phyloP scores from a whole-genome alignment of 1,284 basidiomycete species.

The Malassezia equina region DNA sequence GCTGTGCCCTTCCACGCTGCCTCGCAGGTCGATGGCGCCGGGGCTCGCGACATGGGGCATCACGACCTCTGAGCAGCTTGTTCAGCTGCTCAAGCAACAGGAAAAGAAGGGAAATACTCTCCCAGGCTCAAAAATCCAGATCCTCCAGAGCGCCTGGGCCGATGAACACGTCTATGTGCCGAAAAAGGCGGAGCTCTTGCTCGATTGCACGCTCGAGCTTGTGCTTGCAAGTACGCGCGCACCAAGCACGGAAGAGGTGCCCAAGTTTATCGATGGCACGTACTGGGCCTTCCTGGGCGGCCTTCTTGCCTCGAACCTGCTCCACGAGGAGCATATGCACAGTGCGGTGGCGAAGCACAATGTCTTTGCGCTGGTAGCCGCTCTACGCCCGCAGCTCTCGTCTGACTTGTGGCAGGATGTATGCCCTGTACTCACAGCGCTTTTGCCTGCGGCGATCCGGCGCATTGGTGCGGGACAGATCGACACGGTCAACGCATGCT shows the following conservation, averaged over 20 bases:
- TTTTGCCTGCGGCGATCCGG: constrained; percentile 3
- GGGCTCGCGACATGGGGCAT: constrained; percentile 22
- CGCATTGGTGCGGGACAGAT: constrained; percentile 26
- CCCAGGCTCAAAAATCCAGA: constrained; percentile 16
- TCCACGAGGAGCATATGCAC: background rate
- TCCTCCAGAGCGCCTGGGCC: constrained; percentile 21
- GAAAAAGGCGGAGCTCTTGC: constrained; percentile 28
- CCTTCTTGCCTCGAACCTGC: constrained; percentile 2
- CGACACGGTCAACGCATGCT: constrained; percentile 25
- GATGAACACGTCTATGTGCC: constrained; percentile 21
- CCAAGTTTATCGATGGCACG: background rate
- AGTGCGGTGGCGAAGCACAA: constrained; percentile 3
- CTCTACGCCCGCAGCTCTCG: background rate
- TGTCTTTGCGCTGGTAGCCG: background rate
- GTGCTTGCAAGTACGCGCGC: constrained; percentile 22
- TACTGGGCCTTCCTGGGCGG: constrained; percentile 24
- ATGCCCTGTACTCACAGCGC: background rate
- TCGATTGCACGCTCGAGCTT: constrained; percentile 25
- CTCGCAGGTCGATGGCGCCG: constrained; percentile 5
- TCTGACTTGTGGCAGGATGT: background rate
- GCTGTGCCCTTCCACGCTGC: background rate
- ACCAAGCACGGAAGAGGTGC: background rate
- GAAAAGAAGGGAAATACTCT: background rate
- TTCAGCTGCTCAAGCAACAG: constrained; percentile 26
- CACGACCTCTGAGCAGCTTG: constrained; percentile 32